These are phyloP conservation scores for Cryptococcus sp. DNA, from an alignment of 1,284 basidiomycete species.

Conservation along the genomic window DNA sequence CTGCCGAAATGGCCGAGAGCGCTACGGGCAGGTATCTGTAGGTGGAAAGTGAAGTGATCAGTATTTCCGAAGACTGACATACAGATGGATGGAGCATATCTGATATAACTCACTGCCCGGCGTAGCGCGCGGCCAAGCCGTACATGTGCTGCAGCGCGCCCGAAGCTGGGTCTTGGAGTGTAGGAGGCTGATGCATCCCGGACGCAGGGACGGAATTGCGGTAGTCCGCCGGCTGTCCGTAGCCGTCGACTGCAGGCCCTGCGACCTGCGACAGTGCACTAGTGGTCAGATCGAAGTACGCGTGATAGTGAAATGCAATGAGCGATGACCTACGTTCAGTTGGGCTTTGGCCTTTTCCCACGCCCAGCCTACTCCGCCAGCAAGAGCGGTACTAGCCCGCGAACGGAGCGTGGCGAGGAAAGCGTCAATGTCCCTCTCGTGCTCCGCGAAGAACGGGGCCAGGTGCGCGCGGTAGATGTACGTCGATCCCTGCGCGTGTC, in stretches of 20 bases:
- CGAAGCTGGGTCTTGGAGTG: conserved; percentile 47
- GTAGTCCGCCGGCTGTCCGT: conserved; percentile 4
- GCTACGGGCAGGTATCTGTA: conserved; percentile 47
- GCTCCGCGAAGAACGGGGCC: conserved; percentile 65
- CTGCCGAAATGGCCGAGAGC: conserved; percentile 41
- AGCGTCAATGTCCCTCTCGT: conserved; percentile 69
- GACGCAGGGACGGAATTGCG: conserved; percentile 8
- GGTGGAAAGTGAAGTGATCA: neutral
- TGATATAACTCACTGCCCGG: conserved; percentile 38
- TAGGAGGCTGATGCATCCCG: conserved; percentile 41
- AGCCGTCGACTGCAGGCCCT: neutral
- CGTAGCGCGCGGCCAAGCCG: conserved; percentile 37
- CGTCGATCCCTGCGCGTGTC: conserved; percentile 64
- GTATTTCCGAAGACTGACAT: neutral
- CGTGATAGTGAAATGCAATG: neutral
- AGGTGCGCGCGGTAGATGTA: conserved; percentile 69
- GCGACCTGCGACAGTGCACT: neutral
- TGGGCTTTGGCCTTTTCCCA: conserved; percentile 44
- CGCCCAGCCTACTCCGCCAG: conserved; percentile 39
- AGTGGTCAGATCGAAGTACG: neutral
- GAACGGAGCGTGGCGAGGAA: conserved; percentile 56
- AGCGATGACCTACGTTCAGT: conserved; percentile 41
- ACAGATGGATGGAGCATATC: neutral
- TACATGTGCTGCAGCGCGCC: conserved; percentile 47
- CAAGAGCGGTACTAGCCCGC: conserved; percentile 34